Evolutionary conservation across 176 grass and related monocot species (phyloP), one percentile per base, ranked within the genome.

Genomic region (Chloris gayana): DNA sequence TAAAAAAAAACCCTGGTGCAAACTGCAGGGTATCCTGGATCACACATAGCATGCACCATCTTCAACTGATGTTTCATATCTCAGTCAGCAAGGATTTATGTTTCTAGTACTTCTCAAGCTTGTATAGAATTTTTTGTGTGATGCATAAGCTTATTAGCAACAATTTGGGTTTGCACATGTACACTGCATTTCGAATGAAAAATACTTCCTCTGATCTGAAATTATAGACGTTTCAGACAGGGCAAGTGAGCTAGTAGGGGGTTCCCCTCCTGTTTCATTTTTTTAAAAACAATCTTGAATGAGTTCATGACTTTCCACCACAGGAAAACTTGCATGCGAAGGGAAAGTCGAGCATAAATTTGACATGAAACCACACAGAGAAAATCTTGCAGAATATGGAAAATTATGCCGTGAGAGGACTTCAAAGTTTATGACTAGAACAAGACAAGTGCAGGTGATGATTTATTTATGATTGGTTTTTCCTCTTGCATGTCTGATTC

Each of bases 321-420:
- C 50, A 94, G 91, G 87, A 26, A 97, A 90, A 67, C 84, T 90
- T 65, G 83, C 89, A 73, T 74, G 87, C 24, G 89, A 97, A 84
- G 91, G 94, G 60, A 94, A 91, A 79, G 94, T 94, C 11, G 91
- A 89, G 56, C 72, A 94, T 61, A 97, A 94, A 82, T 97, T 97
- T 90, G 94, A 94, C 76, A 92, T 97, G 91, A 80, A 97, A 78
- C 94, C 87, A 9, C 91, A 94, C 68, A 90, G 80, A 79, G 94
- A 97, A 81, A 97, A 97, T 86, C 87, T 97, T 65, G 73, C 42
- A 42, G 80, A 97, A 10, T 97, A 97, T 84, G 87, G 91, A 25
- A 97, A 91, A 81, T 88, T 97, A 51, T 91, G 91, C 31, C 91
- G 91, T 67, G 91, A 91, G 84, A 97, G 94, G 61, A 94, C 94